Conservation (phyloP, 371 early-diverging fungal species). For the Mortierella sp. region DNA sequence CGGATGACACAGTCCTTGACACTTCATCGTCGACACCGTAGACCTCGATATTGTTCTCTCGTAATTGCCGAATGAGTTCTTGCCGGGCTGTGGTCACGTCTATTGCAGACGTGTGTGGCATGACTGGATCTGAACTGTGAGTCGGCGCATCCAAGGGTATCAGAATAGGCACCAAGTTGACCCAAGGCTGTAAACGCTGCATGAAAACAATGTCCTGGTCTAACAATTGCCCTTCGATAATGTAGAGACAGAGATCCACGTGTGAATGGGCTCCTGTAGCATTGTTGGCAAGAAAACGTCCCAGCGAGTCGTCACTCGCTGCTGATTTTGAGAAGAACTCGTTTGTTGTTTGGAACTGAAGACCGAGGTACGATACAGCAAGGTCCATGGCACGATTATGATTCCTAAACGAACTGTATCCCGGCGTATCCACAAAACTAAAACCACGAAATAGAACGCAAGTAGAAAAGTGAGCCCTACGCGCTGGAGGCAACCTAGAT, state of each 20-base stretch:
- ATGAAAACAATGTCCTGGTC: conserved; percentile 25
- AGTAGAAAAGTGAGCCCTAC: no score
- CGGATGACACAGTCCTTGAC: background rate
- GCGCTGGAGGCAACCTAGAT: no score
- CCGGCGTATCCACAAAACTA: conserved; percentile 44
- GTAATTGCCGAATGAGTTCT: conserved; percentile 21
- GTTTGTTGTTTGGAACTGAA: conserved; percentile 38
- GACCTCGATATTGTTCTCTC: conserved; percentile 20
- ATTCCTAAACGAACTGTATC: conserved; percentile 28
- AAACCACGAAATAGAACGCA: no score
- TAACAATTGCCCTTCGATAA: conserved; percentile 29
- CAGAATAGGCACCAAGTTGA: conserved; percentile 36
- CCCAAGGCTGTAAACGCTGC: conserved; percentile 28
- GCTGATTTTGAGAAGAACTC: conserved; percentile 36
- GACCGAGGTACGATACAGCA: conserved; percentile 28
- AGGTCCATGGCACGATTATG: conserved; percentile 31
- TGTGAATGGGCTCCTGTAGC: conserved; percentile 42
- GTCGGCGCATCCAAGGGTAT: background rate
- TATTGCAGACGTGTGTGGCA: background rate
- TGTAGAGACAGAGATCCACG: conserved; percentile 36
- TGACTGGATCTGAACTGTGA: background rate
- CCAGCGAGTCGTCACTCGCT: conserved; percentile 33
- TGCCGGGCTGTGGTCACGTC: conserved; percentile 6
- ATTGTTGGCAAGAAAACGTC: conserved; percentile 45
- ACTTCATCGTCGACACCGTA: conserved; percentile 23